Conservation (phyloP, 1,139 yeast species). For the Saccharomycopsis hybrid region DNA sequence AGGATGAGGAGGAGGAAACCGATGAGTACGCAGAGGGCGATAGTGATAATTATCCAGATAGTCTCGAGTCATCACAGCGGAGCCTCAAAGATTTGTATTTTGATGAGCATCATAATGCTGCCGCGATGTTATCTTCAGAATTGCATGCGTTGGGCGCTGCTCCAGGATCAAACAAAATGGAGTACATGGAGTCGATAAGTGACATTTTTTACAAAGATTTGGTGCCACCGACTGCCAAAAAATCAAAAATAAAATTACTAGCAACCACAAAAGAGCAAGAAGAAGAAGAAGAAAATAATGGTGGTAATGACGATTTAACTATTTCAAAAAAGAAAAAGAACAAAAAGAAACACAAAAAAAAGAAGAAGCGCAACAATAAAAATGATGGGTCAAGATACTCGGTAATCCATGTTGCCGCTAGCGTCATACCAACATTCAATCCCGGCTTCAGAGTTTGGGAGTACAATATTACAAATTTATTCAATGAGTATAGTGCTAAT, state of each 20-base stretch:
- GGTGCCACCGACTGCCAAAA: slow-evolving; percentile 4
- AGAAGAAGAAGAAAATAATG: slow-evolving; percentile 6
- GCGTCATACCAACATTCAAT: slow-evolving; percentile 80
- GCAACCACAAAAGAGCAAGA: slow-evolving; percentile 1
- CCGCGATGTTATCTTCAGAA: slow-evolving; percentile 27
- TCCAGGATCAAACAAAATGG: slow-evolving; percentile 47
- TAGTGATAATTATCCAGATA: background rate
- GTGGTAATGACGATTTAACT: background rate
- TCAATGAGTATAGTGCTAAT: slow-evolving; percentile 22
- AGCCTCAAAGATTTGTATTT: slow-evolving; percentile 10
- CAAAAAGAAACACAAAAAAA: slow-evolving; percentile 29
- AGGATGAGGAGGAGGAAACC: slow-evolving; percentile 21
- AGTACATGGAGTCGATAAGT: slow-evolving; percentile 52
- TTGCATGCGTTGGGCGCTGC: slow-evolving; percentile 45
- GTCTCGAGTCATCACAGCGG: background rate
- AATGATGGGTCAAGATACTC: slow-evolving; percentile 50
- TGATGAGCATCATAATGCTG: slow-evolving; percentile 25
- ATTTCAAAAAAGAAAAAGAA: slow-evolving; percentile 16
- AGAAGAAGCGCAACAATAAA: slow-evolving; percentile 34
- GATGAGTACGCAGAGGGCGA: slow-evolving; percentile 8
- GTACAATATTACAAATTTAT: slow-evolving; percentile 59
- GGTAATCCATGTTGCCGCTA: slow-evolving; percentile 63
- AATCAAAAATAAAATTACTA: too few species aligned
- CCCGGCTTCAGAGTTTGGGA: slow-evolving; percentile 85
- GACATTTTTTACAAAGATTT: slow-evolving; percentile 42